Base-by-base conservation (phyloP, 2,329 filamentous ascomycete species). In the Pseudocercospora musae region DNA sequence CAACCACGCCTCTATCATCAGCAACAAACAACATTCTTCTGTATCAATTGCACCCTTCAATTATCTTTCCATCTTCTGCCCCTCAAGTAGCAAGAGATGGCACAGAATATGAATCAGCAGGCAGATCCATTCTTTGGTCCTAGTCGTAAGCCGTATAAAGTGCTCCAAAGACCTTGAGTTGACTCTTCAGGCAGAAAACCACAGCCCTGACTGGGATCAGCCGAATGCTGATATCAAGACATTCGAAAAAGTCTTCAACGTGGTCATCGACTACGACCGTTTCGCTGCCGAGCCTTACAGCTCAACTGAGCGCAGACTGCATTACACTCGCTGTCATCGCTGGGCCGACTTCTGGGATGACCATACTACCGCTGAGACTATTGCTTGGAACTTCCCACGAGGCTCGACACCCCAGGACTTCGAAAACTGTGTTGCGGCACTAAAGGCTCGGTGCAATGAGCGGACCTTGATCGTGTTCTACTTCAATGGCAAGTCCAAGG, bases 151-250 rank as follows among this genome's bases (percentile, higher is more conserved):
- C 11, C 29, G 29, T 10, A 31, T 31, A 10, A 10, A 31, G 29
- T 31, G 29, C 9, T 31, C 10, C 29, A 31, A 9, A 31, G 8
- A 11, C 2, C 29, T 31, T 31, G 29, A 31, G 29, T 10, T 21
- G 18, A 49, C 18, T 8, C 46, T 49, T 46, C n/a, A 3, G 20
- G 42, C 42, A 46, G 29, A 31, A 10, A 15, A 46, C 13, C 58
- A 55, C 25, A 60, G 58, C 10, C 58, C 58, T 3, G 58, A 60
- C 3, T 60, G 58, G 50, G 46, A 49, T 13, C 49, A 60, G 6
- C 40, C 29, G 4, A 37, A 54, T 48, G 20, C 25, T 10, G 33
- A 4, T 2, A 49, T 60, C 21, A 25, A 33, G 21, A 29, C n/a
- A 2, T 60, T 54, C 37, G 40, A 50, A 13, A 11, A 44, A 11